Conservation (phyloP, 768 basidiomycete species). For the Boletus sp. region DNA sequence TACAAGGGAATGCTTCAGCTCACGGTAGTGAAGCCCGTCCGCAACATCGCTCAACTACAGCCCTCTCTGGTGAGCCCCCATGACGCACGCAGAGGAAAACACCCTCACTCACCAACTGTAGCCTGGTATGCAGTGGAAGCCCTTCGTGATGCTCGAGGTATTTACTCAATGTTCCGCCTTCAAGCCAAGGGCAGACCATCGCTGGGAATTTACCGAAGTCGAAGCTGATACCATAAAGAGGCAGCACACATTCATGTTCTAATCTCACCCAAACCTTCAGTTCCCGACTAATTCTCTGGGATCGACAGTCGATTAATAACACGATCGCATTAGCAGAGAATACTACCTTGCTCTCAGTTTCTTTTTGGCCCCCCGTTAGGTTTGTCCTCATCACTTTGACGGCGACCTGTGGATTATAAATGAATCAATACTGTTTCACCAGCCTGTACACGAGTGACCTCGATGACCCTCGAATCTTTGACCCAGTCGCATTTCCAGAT, state of each 20-base stretch:
- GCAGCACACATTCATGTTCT: slow-evolving; percentile 28
- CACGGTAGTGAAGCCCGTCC: slow-evolving; percentile 23
- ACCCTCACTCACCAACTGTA: slow-evolving; percentile 17
- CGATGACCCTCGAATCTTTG: slow-evolving; percentile 13
- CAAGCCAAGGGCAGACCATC: slow-evolving; percentile 37
- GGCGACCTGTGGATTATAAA: slow-evolving; percentile 17
- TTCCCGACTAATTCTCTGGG: slow-evolving; percentile 15
- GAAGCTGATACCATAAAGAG: slow-evolving; percentile 27
- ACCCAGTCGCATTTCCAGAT: slow-evolving; percentile 27
- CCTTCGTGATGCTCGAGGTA: slow-evolving; percentile 20
- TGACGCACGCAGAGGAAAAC: not conserved
- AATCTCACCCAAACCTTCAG: slow-evolving; percentile 27
- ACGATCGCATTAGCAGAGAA: not conserved
- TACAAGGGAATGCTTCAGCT: not conserved
- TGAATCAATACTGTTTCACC: not conserved
- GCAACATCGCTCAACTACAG: slow-evolving; percentile 19
- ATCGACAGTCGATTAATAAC: not conserved
- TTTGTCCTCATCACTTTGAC: slow-evolving; percentile 29
- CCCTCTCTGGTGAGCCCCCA: not conserved
- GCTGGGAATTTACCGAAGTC: slow-evolving; percentile 33
- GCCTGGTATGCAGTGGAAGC: not conserved
- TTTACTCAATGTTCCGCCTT: slow-evolving; percentile 27
- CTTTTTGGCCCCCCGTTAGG: slow-evolving; percentile 3
- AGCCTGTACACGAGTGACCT: slow-evolving; percentile 13
- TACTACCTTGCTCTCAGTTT: slow-evolving; percentile 13